These are phyloP conservation scores for Dalbergia cochinchinensis DNA, from an alignment of 306 rosid species.

Conservation along the genomic window DNA sequence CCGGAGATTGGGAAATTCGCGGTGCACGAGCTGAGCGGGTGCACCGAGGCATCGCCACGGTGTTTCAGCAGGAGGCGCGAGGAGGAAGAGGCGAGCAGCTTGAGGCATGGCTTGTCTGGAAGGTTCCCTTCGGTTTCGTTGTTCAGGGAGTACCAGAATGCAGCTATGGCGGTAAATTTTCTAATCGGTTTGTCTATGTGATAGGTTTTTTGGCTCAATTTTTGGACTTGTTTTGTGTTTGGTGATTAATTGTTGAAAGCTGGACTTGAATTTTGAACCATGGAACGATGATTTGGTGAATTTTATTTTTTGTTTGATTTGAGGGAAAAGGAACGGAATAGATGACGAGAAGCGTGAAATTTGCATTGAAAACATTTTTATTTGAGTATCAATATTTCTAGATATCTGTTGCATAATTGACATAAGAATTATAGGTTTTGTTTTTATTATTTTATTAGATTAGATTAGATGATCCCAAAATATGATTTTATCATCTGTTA, in stretches of 20 bases:
- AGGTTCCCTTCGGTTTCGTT: conserved; percentile 85
- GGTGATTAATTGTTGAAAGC: neutral
- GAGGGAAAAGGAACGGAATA: neutral
- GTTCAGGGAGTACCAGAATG: conserved; percentile 89
- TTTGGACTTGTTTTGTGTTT: neutral
- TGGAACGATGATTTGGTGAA: neutral
- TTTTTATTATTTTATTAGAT: neutral
- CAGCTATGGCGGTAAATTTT: conserved; percentile 87
- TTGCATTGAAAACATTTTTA: neutral
- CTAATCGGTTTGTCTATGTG: neutral
- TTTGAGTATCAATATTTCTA: neutral
- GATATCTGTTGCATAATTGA: neutral
- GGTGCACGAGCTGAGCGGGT: conserved; percentile 50
- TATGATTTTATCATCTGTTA: neutral
- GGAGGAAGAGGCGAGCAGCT: conserved; percentile 51
- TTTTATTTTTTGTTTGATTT: neutral
- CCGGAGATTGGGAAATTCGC: conserved; percentile 60
- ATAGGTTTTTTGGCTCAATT: neutral
- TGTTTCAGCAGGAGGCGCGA: conserved; percentile 45
- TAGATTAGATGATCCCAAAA: neutral
- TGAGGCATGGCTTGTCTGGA: conserved; percentile 72
- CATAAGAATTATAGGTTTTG: neutral
- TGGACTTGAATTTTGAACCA: neutral
- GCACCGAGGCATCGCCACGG: conserved; percentile 57
- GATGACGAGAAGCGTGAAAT: neutral